Conservation (phyloP, 805 yeast genomes). For the Cyberlindnera saturnus region DNA sequence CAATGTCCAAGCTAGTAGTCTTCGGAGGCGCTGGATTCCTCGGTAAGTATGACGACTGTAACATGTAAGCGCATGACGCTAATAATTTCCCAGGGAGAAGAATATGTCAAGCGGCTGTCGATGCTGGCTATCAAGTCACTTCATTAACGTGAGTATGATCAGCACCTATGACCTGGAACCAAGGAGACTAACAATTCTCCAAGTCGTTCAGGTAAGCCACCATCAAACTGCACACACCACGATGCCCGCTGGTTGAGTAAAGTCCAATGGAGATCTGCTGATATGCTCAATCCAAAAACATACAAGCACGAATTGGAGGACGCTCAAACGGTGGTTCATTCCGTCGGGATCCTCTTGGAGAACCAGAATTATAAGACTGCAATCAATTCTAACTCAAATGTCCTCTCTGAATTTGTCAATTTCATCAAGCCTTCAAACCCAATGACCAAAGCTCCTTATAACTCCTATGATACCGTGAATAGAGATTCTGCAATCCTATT, state of each 20-base stretch:
- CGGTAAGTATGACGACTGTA: conserved; percentile 27
- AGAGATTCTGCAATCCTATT: conserved; percentile 60
- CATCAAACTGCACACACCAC: conserved; percentile 24
- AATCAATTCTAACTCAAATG: conserved; percentile 23
- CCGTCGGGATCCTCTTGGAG: conserved; percentile 73
- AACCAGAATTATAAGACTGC: conserved; percentile 59
- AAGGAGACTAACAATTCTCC: conserved; percentile 1
- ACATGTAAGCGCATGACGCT: background rate
- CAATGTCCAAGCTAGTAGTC: conserved; percentile 42
- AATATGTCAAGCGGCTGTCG: conserved; percentile 64
- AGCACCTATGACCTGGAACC: background rate
- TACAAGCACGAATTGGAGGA: conserved; percentile 42
- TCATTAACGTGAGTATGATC: conserved; percentile 43
- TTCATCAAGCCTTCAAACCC: conserved; percentile 56
- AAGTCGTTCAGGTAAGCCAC: conserved; percentile 49
- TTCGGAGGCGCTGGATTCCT: conserved; percentile 89
- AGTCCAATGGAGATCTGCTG: conserved; percentile 63
- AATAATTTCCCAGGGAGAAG: conserved; percentile 39
- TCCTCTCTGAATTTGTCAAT: conserved; percentile 31
- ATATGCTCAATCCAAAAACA: conserved; percentile 59
- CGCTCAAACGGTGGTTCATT: conserved; percentile 69
- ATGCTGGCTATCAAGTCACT: conserved; percentile 57
- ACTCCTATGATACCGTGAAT: conserved; percentile 59
- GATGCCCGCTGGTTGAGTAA: conserved; percentile 44
- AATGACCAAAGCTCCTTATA: conserved; percentile 32